These are phyloP conservation scores for Suhomyces kunorum DNA, from an alignment of 1,139 yeast species.

Conservation along the genomic window DNA sequence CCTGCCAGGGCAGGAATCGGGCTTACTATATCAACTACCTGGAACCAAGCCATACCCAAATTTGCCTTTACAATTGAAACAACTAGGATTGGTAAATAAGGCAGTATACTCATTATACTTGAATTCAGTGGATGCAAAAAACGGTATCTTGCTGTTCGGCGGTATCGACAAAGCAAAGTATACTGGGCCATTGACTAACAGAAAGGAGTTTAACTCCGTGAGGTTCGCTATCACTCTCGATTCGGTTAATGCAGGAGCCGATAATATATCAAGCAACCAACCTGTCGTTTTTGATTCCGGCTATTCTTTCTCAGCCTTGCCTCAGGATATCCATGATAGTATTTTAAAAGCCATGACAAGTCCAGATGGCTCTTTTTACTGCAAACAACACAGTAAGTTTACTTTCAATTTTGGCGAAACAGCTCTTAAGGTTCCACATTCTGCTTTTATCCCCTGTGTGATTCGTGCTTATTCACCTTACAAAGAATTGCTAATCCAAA, in stretches of 20 bases:
- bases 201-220: neutral
- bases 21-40: too few relatives aligned
- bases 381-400: constrained; percentile 4
- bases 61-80: constrained; percentile 24
- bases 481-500: neutral
- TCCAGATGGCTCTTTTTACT: neutral
- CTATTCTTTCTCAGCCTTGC: constrained; percentile 2
- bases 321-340: neutral
- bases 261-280: neutral
- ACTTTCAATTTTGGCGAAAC: constrained; percentile 6
- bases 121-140: constrained; percentile 13
- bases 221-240: constrained; percentile 6
- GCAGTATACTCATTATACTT: constrained; percentile 26
- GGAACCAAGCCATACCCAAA: constrained; percentile 18
- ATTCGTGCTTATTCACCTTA: too few relatives aligned
- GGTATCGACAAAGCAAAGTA: constrained; percentile 23
- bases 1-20: neutral
- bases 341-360: neutral
- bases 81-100: constrained; percentile 23
- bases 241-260: neutral
- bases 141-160: constrained; percentile 22
- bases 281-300: constrained; percentile 9
- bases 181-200: constrained; percentile 19
- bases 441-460: constrained; percentile 1
- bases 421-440: constrained; percentile 5